Evolutionary conservation across 2,329 filamentous ascomycete species (phyloP), one percentile per base, ranked within the genome.

Genomic region (Trichoderma arundinaceum): DNA sequence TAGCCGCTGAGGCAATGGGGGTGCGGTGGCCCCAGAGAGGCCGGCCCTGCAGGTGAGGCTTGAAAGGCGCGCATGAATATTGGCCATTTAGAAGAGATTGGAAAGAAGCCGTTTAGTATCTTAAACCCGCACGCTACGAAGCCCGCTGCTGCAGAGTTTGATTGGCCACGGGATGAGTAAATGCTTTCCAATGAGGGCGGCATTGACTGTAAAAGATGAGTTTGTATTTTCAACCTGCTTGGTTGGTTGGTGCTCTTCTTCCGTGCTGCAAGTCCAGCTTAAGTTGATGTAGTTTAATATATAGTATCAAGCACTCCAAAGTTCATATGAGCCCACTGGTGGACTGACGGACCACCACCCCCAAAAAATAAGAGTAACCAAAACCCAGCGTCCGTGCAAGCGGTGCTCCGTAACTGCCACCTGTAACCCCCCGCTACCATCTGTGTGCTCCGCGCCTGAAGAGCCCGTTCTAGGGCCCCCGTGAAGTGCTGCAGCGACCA

Each of bases 31-130:
- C 57, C 56, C 44, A 41, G 35, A 61, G 22, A 4, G 19, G 57
- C 22, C 46, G 33, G 35, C 4, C 13, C 13, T 64, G 49, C 39
- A 64, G 60, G 60, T 64, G 60, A 64, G 60, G 60, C 60, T 64
- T 56, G 61, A 5, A 35, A 41, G 51, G 28, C 51, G 41, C 19
- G 59, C 59, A 62, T 62, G 59, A 62, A 62, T 62, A 62, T 62
- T 62, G 59, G 49, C 59, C 39, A 62, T 62, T 62, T 62, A 10
- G 39, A 41, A 19, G 48, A 62, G 59, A 62, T 62, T 62, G 49
- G 52, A 15, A 32, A 9, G 48, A 17, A 9, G 38, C 46, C 33
- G 32, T 52, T 41, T 33, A 28, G 15, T 22, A 57, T 9, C 39
- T 17, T 22, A 38, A 51, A 53, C n/a, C 51, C 51, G 51, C 51